Percentiles rank a stretch among this genome's conserved stretches.
phyloP scores from a whole-genome alignment of 2,329 filamentous ascomycete genomes.

The Fusarium tuaranense region DNA sequence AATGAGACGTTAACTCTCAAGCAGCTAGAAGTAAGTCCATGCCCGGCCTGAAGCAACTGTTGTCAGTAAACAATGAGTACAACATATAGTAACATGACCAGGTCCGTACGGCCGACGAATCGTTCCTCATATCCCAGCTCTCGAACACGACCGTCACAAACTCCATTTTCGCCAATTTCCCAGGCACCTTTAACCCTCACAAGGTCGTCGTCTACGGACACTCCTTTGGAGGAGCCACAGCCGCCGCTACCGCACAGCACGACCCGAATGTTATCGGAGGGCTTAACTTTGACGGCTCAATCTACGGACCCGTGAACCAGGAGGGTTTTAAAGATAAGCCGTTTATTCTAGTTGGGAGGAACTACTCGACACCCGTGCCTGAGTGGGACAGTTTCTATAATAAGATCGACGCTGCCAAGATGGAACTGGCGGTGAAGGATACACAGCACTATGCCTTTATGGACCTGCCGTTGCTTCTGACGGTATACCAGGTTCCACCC shows the following conservation, averaged over 20 bases:
- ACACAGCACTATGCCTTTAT: slow-evolving; percentile 14
- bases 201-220: slow-evolving; percentile 20
- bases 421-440: slow-evolving; percentile 1
- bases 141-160: slow-evolving; percentile 30
- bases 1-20: neutral
- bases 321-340: slow-evolving; percentile 39
- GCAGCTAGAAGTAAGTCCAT: slow-evolving; percentile 9
- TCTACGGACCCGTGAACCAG: slow-evolving; percentile 37
- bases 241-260: slow-evolving; percentile 45
- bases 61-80: neutral
- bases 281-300: slow-evolving; percentile 22
- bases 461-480: slow-evolving; percentile 18
- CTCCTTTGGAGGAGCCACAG: slow-evolving; percentile 30
- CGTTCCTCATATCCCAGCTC: slow-evolving; percentile 33
- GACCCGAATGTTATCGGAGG: slow-evolving; percentile 50
- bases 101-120: slow-evolving; percentile 18
- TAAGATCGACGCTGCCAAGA: slow-evolving; percentile 17
- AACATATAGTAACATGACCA: neutral
- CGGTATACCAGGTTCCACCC: neutral
- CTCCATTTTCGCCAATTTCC: slow-evolving; percentile 13
- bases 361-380: neutral
- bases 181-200: slow-evolving; percentile 8
- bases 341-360: slow-evolving; percentile 9
- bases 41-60: neutral
- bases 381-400: slow-evolving; percentile 9